Conservation (phyloP, 2,329 filamentous ascomycete genomes). For the Trichocomaceae sp. region DNA sequence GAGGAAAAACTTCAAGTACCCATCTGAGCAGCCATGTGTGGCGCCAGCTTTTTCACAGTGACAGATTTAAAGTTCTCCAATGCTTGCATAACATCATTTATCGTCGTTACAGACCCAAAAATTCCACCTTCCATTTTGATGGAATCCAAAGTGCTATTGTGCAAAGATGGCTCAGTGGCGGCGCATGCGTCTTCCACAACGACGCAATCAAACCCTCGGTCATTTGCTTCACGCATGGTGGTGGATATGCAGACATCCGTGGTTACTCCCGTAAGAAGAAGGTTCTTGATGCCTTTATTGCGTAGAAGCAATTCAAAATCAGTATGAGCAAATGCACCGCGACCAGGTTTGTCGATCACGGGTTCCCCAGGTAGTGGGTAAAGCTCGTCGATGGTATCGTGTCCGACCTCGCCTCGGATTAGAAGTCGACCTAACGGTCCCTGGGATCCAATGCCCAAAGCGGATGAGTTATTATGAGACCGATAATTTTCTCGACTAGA, state of each 20-base stretch:
- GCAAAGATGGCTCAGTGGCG: constrained; percentile 36
- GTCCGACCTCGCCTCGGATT: constrained; percentile 52
- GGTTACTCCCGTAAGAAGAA: constrained; percentile 50
- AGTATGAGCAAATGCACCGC: constrained; percentile 49
- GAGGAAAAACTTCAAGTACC: not conserved
- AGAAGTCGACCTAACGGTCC: constrained; percentile 55
- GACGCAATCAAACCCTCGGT: constrained; percentile 50
- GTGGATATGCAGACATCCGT: constrained; percentile 52
- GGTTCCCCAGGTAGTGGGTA: constrained; percentile 44
- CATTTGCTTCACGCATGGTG: constrained; percentile 51
- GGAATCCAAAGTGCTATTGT: constrained; percentile 37
- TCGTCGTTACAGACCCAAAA: constrained; percentile 35
- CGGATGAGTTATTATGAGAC: constrained; percentile 46
- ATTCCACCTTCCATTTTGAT: constrained; percentile 45
- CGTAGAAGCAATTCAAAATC: constrained; percentile 48
- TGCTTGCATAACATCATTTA: constrained; percentile 35
- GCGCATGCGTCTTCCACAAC: constrained; percentile 46
- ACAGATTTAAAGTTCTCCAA: constrained; percentile 37
- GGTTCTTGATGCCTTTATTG: constrained; percentile 47
- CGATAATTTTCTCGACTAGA: constrained; percentile 49
- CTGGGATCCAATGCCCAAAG: constrained; percentile 46
- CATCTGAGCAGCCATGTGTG: constrained; percentile 28
- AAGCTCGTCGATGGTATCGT: constrained; percentile 52
- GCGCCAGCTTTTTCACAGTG: constrained; percentile 38
- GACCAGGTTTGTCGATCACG: constrained; percentile 51